Evolutionary conservation across 176 grass and related monocot species (phyloP), one percentile per base, ranked within the genome.

Genomic region (Oryza longistaminata): DNA sequence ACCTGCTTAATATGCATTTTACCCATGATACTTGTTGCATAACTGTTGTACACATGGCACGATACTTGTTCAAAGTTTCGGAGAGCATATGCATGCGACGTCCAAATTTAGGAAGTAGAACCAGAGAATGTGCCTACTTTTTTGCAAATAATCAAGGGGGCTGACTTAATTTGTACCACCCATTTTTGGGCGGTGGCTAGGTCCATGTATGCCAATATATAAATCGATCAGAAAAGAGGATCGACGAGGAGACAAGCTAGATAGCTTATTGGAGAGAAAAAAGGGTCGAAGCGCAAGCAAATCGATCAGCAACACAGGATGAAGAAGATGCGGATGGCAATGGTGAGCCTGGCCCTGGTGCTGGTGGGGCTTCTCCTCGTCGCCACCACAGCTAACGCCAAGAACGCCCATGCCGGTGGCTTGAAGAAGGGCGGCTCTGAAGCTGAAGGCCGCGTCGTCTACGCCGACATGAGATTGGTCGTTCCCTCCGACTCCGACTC

Each of bases 381-480:
- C 10, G 11, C 74, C 11, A 13, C 29, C 43, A 40, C 29, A 0
- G 58, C 76, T 31, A 50, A n/a, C 5, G 84, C 68, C 68, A 50
- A 72, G 27, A 50, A 65, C 19, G 40, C 64, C 52, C 67, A 40
- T 40, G 39, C 8, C 39, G 39, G 1, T 40, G 6, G 35, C 7
- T 12, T 85, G 52, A 11, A 49, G 2, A 39, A 21, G 19, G 11
- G 6, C 9, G n/a, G 13, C 35, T 3, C 11, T 0, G 55, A 39
- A 22, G 25, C 43, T 7, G 84, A 86, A 39, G 84, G 77, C 6
- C 84, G 84, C 1, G 76, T 86, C 5, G 69, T 86, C 13, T 86
- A 86, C 3, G 29, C 84, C 3, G 84, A 86, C 60, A 66, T 86
- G 84, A 86, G 22, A 68, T 4, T n/a, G 42, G 27, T 4, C 2